phyloP scores from a whole-genome alignment of 176 grass and related monocot species.

The Ensete ventricosum region DNA sequence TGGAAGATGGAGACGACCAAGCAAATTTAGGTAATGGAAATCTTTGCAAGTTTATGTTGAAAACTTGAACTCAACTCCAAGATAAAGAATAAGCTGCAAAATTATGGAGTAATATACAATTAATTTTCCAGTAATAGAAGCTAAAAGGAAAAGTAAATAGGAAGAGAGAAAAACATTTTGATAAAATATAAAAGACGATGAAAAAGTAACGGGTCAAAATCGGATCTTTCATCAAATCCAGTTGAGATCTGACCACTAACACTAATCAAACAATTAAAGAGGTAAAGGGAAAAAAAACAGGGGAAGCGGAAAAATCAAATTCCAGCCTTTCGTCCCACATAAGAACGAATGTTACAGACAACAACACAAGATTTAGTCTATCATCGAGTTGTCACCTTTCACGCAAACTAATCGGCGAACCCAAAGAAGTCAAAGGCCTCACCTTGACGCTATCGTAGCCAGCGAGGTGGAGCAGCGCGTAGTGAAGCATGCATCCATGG shows the following conservation, averaged over 20 bases:
- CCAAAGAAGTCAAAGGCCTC: background rate
- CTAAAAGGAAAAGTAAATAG: background rate
- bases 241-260: background rate
- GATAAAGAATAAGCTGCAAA: no score
- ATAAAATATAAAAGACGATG: background rate
- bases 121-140: background rate
- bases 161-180: background rate
- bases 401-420: background rate
- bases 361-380: background rate
- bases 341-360: conserved; percentile 26
- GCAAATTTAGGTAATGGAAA: background rate
- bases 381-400: conserved; percentile 26
- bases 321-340: background rate
- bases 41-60: background rate
- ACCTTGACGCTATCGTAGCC: conserved; percentile 95
- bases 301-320: background rate
- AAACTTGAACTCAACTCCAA: background rate
- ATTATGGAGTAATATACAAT: background rate
- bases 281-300: background rate
- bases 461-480: conserved; percentile 92
- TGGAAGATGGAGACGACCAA: background rate
- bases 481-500: conserved; percentile 98
- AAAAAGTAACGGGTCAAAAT: conserved; percentile 30
- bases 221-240: conserved; percentile 16
- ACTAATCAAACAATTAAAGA: background rate